Evolutionary conservation across 208 protist species (phyloP), one percentile per base, ranked within the genome.

Genomic region (Acanthamoeba lenticulata): DNA sequence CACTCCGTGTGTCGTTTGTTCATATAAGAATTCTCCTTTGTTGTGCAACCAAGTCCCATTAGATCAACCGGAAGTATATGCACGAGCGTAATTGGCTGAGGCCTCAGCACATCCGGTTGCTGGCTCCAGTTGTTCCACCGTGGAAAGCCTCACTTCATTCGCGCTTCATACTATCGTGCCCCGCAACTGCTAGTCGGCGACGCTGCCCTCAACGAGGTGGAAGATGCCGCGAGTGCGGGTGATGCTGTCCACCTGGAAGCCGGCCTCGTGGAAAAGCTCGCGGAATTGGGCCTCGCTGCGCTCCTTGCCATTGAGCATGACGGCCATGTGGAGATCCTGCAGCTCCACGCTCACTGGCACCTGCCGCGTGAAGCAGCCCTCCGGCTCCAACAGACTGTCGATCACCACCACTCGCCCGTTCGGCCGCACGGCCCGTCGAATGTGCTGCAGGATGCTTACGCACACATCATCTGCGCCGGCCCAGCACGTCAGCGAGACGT

Each of bases 301-400:
- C 83, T 90, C 83, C 52, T 90, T 90, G 55, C 83, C 83, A 32
- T 90, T 90, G 52, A 90, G 47, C 83, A 90, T 90, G 17, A 90
- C 57, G 32, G 38, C 38, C 83, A 90, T 90, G 83, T 90, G 83
- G 49, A 90, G 34, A 38, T 90, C 83, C 83, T 72, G 57, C 47
- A 90, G 38, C 83, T 90, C 83, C 47, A 40, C 57, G 45, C 83
- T 62, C 21, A 90, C 34, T 11, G 83, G 83, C 4, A 90, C 57
- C 34, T 69, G 47, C 27, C 36, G 19, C 17, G 52, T 90, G 83
- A 69, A 90, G 6, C 27, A 34, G 60, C 60, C 60, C 19, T 85
- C 74, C 27, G 74, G 74, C 15, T 38, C 74, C 9, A 85, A 17
- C 44, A 85, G 21, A 42, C 74, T 85, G 74, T 85, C 74, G 17